A percentile compares a stretch with the other conserved stretches of the same genome.
phyloP scores from a whole-genome alignment of 495 filamentous ascomycete species.

The Filosporella fistucella region DNA sequence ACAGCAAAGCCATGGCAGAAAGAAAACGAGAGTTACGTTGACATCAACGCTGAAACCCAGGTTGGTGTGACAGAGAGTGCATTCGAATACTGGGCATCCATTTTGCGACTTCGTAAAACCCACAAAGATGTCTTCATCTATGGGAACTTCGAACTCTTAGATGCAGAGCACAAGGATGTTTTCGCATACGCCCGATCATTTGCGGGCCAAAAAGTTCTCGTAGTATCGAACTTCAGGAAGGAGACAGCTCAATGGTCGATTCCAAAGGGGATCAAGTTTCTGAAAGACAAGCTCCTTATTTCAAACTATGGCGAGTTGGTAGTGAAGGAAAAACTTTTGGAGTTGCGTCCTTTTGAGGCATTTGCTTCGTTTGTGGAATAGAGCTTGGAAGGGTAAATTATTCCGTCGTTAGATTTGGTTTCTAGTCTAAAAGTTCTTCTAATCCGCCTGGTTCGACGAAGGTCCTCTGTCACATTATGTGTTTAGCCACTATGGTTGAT shows the following conservation, averaged over 20 bases:
- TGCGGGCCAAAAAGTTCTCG: constrained; percentile 9
- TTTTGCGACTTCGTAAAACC: constrained; percentile 36
- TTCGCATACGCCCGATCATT: constrained; percentile 27
- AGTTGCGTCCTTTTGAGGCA: constrained; percentile 16
- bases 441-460: no score
- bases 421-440: no score
- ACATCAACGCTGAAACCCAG: constrained; percentile 48
- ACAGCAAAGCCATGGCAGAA: constrained; percentile 51
- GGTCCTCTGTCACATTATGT: no score
- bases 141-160: constrained; percentile 38
- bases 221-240: constrained; percentile 15
- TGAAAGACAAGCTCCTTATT: constrained; percentile 7
- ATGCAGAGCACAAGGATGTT: constrained; percentile 31
- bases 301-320: constrained; percentile 6
- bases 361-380: constrained; percentile 14
- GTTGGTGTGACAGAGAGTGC: constrained; percentile 31
- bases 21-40: constrained; percentile 46
- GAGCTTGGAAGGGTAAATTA: no score
- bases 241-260: constrained; percentile 7
- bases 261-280: background rate
- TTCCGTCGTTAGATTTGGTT: no score
- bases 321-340: background rate
- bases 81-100: constrained; percentile 40
- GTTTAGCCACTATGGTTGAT: no score
- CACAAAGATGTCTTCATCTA: constrained; percentile 41